A percentile compares a stretch with the other conserved stretches of the same genome.
Evolutionary conservation across 2,329 filamentous ascomycete species (phyloP).

Genomic region (Fusarium decemcellulare): DNA sequence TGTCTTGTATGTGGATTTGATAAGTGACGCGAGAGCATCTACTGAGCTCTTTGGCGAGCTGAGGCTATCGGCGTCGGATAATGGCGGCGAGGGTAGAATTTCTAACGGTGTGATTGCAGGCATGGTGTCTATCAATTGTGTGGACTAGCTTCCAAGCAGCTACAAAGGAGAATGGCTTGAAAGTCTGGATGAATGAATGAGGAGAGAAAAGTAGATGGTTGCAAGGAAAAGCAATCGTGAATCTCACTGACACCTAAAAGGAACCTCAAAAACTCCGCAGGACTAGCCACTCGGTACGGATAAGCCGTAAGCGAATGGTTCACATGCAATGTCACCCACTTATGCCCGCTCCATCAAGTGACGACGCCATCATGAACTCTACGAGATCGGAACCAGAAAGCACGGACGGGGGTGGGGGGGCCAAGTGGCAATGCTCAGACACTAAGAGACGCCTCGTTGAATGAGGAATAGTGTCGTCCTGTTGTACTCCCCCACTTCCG

Average conservation of each 20-base stretch:
- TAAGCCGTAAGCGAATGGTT: too few species aligned
- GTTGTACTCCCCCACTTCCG: background rate
- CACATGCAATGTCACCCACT: too few species aligned
- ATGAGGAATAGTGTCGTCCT: background rate
- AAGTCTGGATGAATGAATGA: too few species aligned
- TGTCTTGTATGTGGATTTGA: slow-evolving; percentile 48
- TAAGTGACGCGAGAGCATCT: background rate
- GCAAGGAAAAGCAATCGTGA: too few species aligned
- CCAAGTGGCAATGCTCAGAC: background rate
- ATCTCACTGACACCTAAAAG: too few species aligned
- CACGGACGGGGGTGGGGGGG: background rate
- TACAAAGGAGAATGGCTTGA: background rate
- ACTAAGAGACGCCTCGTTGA: background rate
- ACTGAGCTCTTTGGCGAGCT: slow-evolving; percentile 4
- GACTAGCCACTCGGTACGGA: too few species aligned
- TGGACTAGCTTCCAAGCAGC: background rate
- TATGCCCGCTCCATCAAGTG: too few species aligned
- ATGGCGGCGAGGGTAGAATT: background rate
- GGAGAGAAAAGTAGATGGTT: too few species aligned
- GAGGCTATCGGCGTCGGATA: background rate
- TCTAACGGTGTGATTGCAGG: background rate
- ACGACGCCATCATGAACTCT: too few species aligned
- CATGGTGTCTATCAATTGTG: background rate
- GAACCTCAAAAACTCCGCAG: too few species aligned
- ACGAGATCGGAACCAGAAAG: too few species aligned